Base-by-base conservation (phyloP, 768 basidiomycete genomes). In the Tephrocybe sp. region DNA sequence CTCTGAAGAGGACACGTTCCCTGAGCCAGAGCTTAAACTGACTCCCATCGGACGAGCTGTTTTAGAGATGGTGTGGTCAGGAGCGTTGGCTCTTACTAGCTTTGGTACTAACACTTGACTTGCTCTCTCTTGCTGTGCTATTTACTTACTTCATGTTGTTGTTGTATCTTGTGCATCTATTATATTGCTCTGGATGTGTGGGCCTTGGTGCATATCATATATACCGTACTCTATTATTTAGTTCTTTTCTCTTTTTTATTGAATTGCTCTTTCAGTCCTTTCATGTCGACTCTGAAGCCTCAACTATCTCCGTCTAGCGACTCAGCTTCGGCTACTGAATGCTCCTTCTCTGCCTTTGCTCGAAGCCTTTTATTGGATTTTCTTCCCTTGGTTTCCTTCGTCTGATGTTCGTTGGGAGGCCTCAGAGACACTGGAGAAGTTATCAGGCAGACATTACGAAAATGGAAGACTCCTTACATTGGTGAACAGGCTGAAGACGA, bases 401-500 rank as follows among this genome's bases (percentile, higher is more conserved):
- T 72, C 45, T 63, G 72, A 49, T 70, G 72, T 39, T 62, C 65
- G 53, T 68, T 65, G 16, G 72, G 70, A 30, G 77, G 77, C 19
- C 77, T 69, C 3, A 79, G 66, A 20, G 73, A 76, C 38, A 62
- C 77, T 79, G 41, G 14, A 48, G 14, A 11, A 40, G 17, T 10
- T 26, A n/a, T 35, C 1, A 38, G 10, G 12, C 32, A 8, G 12
- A 23, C n/a, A 8, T 42, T 36, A 39, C 20, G 43, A 11, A 11
- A 39, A 31, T 17, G 40, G 39, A 61, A 59, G 36, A 56, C 65
- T n/a, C n/a, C 70, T 45, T 49, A 80, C 79, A 83, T 54, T 83
- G 68, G 8, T 76, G 79, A 19, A 91, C 85, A 13, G 83, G 78
- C 38, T 83, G 70, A 4, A 95, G 65, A 40, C 72, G 74, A 59